Evolutionary conservation across 331 rosid species (phyloP).

Genomic region (Rosa hybrid): DNA sequence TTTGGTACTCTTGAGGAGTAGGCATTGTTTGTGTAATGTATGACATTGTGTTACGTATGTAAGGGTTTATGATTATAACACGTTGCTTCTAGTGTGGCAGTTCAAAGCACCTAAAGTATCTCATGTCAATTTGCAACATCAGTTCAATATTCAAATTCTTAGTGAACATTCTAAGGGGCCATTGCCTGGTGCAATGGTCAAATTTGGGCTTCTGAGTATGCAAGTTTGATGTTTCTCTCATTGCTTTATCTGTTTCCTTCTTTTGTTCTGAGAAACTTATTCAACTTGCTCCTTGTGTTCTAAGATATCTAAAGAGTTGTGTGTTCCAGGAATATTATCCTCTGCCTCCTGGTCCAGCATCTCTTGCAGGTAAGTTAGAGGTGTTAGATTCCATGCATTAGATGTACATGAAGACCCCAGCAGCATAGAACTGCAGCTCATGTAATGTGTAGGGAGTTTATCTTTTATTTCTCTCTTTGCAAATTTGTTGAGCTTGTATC

Average conservation of each 20-base stretch:
- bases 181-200: background rate
- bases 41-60: background rate
- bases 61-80: background rate
- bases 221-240: background rate
- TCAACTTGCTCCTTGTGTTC: background rate
- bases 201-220: background rate
- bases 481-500: conserved; percentile 11
- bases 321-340: conserved; percentile 25
- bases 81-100: conserved; percentile 5
- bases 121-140: background rate
- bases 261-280: conserved; percentile 3
- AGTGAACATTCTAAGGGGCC: background rate
- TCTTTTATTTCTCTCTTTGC: background rate
- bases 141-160: background rate
- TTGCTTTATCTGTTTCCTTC: background rate
- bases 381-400: conserved; percentile 15
- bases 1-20: background rate
- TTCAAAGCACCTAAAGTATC: background rate
- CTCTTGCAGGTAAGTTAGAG: conserved; percentile 28
- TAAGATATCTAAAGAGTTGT: conserved; percentile 14
- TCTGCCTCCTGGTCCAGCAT: conserved; percentile 20
- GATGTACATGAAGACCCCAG: conserved; percentile 3
- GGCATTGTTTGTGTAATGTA: background rate
- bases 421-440: background rate
- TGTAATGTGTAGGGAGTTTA: background rate